Evolutionary conservation across 345 rosid species (phyloP).

Genomic region (Rhizophora apiculata): DNA sequence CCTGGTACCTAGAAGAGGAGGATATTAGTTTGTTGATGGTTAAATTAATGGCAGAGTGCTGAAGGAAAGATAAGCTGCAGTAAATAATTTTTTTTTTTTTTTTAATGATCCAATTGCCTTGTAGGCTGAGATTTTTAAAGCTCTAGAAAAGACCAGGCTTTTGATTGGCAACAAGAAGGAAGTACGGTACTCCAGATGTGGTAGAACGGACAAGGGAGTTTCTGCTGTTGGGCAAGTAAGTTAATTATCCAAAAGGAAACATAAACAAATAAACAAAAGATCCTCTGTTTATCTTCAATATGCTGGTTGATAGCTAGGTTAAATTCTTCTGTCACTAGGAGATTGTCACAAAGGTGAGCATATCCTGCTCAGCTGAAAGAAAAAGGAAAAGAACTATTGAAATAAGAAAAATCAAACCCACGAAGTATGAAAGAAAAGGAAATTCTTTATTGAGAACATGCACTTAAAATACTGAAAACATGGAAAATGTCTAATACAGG

Average conservation of each 20-base stretch:
- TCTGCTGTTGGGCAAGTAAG: constrained; percentile 92
- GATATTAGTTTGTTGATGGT: background rate
- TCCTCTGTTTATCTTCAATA: too few species aligned
- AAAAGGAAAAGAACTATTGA: background rate
- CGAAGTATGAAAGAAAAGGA: background rate
- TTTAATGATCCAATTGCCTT: constrained; percentile 15
- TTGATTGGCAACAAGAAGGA: constrained; percentile 74
- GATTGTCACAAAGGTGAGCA: background rate
- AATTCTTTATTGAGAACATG: background rate
- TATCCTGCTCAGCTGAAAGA: background rate
- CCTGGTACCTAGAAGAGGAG: constrained; percentile 6
- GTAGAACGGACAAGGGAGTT: constrained; percentile 94
- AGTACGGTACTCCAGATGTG: constrained; percentile 80
- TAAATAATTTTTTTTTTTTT: constrained; percentile 11
- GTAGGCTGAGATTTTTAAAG: constrained; percentile 90
- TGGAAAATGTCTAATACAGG: constrained; percentile 50
- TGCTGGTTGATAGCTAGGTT: too few species aligned
- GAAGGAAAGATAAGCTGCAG: background rate
- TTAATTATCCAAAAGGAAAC: background rate
- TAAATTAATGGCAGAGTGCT: background rate
- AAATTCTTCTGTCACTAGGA: too few species aligned
- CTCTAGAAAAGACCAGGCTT: constrained; percentile 76
- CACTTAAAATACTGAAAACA: constrained; percentile 4
- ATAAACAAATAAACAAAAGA: background rate
- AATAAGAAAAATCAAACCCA: background rate